Base-by-base conservation (phyloP, 2,329 filamentous ascomycete species). In the Setomelanomma holmii region DNA sequence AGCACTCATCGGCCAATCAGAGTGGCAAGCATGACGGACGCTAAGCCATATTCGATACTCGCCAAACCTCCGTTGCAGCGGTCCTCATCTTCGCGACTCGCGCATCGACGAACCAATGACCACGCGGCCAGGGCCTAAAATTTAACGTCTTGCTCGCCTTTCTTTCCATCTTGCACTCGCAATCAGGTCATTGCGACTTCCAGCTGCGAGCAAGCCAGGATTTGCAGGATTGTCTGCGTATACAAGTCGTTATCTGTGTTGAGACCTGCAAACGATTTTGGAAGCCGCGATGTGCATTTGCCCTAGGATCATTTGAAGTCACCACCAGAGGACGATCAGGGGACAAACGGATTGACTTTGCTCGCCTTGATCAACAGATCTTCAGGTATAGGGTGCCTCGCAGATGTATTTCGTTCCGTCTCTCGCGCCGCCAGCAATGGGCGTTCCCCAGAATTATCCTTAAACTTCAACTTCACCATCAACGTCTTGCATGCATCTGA, bases 31-130 rank as follows among this genome's bases (percentile, higher is more conserved):
- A 8, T 12, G 17, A n/a, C 34, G 5, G 19, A 19, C 53, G 39
- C 50, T 53, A 58, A n/a, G 40, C 51, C 49, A 4, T n/a, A 33
- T 20, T 21, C 43, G 63, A 53, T 55, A 61, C 49, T 60, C 58
- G 56, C 55, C 56, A 71, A 71, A 70, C 64, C 58, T 65, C 64
- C 63, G 54, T 55, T 51, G 50, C 58, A 57, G 59, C 60, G 58
- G 64, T 54, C 67, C 60, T 74, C 70, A 74, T 73, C 63, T 72
- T 68, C 67, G 60, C 62, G 70, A 74, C 42, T 45, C 27, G 19
- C n/a, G 42, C 42, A 8, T 27, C 42, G 6, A 34, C 42, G 27
- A 19, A n/a, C 42, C 42, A 45, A 45, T 45, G 24, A 23, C 16
- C 24, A 35, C 5, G 30, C 12, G n/a, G 20, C 42, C 42, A 20